Evolutionary conservation across 2,329 filamentous ascomycete genomes (phyloP), one percentile per base, ranked within the genome.

Genomic region (Myriangium duriaei): DNA sequence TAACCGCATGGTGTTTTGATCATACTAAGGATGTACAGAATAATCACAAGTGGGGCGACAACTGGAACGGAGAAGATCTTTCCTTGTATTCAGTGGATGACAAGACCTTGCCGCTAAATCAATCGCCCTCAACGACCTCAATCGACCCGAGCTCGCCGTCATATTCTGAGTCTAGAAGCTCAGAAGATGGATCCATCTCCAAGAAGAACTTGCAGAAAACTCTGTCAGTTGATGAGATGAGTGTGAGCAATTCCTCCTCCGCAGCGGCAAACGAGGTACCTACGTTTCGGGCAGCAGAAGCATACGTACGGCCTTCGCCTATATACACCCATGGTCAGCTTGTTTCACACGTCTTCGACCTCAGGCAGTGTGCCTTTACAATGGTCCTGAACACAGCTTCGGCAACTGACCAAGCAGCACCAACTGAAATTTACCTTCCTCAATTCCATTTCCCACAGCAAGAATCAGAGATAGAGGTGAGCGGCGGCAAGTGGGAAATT

Each of bases 31-130:
- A 7, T n/a, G 3, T 4, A 6, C 16, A 47, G 82, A 98, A 96
- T 55, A 79, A 80, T 44, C 91, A 98, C 54, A 68, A 79, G 52
- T 79, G 83, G 62, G 91, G 91, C 39, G 91, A 98, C 51, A 76
- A 85, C 47, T 98, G 91, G 91, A 98, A 98, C 49, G 91, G 91
- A 32, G 91, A 98, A 58, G 91, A 98, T 56, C 62, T 98, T 21
- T 95, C 87, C 4, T 91, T 98, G 39, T 81, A 77, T 54, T 95
- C 85, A 0, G 50, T 74, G 4, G 87, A 98, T 54, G 92, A 98
- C 57, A 78, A 76, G 19, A 62, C 70, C 34, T 58, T 77, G 1
- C 68, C 64, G 13, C 51, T 56, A 33, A 54, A 59, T n/a, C 48
- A 51, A 55, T 79, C 69, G 1, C 65, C 53, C 42, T 72, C 72